Evolutionary conservation across 2,329 filamentous ascomycete genomes (phyloP), one percentile per base, ranked within the genome.

Genomic region (Fusarium proliferatum): DNA sequence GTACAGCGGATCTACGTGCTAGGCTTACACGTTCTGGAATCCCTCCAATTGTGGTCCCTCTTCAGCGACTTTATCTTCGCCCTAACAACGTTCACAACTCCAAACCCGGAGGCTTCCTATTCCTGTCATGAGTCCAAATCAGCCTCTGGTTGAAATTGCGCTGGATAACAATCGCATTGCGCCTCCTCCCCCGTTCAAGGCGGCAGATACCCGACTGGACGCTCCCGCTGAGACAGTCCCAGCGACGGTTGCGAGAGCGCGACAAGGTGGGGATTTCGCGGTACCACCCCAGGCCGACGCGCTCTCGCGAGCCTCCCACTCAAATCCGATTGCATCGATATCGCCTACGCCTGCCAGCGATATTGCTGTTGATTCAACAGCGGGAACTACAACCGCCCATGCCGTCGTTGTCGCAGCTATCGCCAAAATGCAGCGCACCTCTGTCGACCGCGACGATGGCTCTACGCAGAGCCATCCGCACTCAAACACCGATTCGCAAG

Each of bases 251-350:
- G 60, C 67, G 55, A 63, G 57, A 74, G 65, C 76, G 72, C 75
- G 75, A 75, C 67, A 53, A 57, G 71, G 76, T 73, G 78, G 77
- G 76, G 73, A 78, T 76, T 64, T 71, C 68, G 77, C 76, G 67
- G 74, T 77, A 60, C 72, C 68, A 67, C 69, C 62, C 63, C 68
- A 66, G 56, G 63, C 65, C 71, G 74, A 77, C 77, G 73, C 77
- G 71, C 57, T 74, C 67, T 76, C 73, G 69, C 75, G 72, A 71
- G 68, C 64, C 69, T 76, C 69, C 48, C 73, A 69, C 72, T 64
- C 70, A 64, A 75, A 67, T 65, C 67, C 68, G 65, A 76, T 69
- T 68, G 64, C 64, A 53, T 71, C 67, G 62, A 65, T 65, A 64
- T 64, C 70, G 58, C 45, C 71, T 30, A 38, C 56, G 9, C 55